Percentiles rank a stretch among this genome's conserved stretches.
Conservation (phyloP, 2,329 filamentous ascomycete species). For the Pseudogymnoascus sp. region DNA sequence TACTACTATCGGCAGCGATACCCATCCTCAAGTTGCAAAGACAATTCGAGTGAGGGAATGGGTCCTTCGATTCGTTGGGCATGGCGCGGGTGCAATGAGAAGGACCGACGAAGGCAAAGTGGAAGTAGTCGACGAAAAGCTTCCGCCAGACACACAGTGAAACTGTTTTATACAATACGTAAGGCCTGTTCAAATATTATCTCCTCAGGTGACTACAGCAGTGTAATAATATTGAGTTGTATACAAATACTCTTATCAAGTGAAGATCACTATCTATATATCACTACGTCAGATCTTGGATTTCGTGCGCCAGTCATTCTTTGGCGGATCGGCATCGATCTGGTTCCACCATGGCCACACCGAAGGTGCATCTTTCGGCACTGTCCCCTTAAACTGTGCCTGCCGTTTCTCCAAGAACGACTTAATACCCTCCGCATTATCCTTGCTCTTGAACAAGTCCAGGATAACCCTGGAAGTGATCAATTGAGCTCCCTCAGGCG, state of each 20-base stretch:
- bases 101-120: constrained; percentile 10
- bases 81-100: constrained; percentile 16
- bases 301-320: constrained; percentile 22
- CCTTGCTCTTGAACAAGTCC: constrained; percentile 48
- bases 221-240: not conserved
- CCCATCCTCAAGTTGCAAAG: constrained; percentile 53
- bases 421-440: constrained; percentile 54
- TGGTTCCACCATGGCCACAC: constrained; percentile 56
- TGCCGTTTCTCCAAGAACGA: constrained; percentile 56
- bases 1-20: constrained; percentile 19
- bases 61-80: constrained; percentile 63
- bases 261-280: not conserved
- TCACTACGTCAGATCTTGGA: constrained; percentile 16
- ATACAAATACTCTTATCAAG: not conserved
- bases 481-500: constrained; percentile 61
- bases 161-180: not conserved
- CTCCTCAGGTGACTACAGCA: not conserved
- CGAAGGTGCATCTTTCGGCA: constrained; percentile 47
- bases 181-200: not conserved
- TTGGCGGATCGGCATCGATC: constrained; percentile 34
- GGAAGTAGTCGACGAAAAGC: constrained; percentile 15
- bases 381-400: constrained; percentile 49
- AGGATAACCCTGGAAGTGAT: constrained; percentile 61
- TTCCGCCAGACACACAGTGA: constrained; percentile 30
- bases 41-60: constrained; percentile 65